Evolutionary conservation across 176 grass and related monocot species (phyloP), one percentile per base, ranked within the genome.

Genomic region (Secale cereale): DNA sequence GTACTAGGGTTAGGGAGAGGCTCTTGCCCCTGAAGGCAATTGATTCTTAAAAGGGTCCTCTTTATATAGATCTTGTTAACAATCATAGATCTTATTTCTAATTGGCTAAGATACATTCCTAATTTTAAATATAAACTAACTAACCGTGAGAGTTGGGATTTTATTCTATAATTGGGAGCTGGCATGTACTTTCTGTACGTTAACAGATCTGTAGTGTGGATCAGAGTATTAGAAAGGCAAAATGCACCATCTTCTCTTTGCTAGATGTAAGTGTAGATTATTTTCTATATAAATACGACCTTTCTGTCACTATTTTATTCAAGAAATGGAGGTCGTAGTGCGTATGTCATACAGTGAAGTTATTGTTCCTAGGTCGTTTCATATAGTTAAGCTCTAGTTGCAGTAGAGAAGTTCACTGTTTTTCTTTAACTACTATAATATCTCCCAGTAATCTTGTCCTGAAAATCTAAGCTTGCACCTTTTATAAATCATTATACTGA

Each of bases 231-330:
- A 41, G 4, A 32, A 76, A 76, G 11, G 3, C 16, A 35, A 13
- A 78, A 83, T 27, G 45, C 74, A 25, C 19, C 40, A 43, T 12
- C 61, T 45, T 46, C 75, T 76, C 25, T 65, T 41, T 15, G 56
- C n/a, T 79, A 84, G 8, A 84, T 74, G 61, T 54, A 31, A 84
- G 65, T 10, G 20, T 83, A 78, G 9, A 19, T 57, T 57, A 57
- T 57, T 8, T 57, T 57, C 19, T 57, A 22, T 57, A 57, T 57
- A 57, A 56, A 22, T 22, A 57, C 52, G 22, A 52, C 48, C 48
- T 52, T 52, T 65, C 26, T 80, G 72, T 41, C n/a, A 66, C 8
- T 80, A 22, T 84, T 84, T 78, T 88, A 56, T 84, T 79, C 23
- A 54, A 54, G 43, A 73, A 79, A 15, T 66, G 8, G 31, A 29